Percentiles rank a stretch among this genome's conserved stretches.
phyloP scores from a whole-genome alignment of 805 yeast genomes.

The Nakazawaea holstii region DNA sequence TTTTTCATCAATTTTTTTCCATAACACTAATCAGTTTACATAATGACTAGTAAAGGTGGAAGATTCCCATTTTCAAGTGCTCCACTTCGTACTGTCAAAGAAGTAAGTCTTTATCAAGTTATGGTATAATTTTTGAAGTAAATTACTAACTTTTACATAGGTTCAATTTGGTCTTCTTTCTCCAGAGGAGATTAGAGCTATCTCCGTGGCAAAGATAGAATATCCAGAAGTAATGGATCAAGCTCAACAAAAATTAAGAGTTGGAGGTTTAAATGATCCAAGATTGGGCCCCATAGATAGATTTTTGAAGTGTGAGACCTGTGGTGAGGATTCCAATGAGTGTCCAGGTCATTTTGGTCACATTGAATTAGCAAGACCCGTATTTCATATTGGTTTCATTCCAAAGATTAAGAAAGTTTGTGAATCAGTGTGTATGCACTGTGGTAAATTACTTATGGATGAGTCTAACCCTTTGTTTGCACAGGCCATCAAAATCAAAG shows the following conservation, averaged over 20 bases:
- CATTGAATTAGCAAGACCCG: constrained; percentile 97
- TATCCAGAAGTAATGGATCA: constrained; percentile 99
- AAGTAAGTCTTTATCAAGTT: constrained; percentile 46
- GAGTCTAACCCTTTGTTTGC: constrained; percentile 80
- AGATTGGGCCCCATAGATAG: constrained; percentile 96
- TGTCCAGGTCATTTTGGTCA: constrained; percentile 99
- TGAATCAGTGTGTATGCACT: constrained; percentile 97
- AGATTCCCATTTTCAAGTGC: constrained; percentile 94
- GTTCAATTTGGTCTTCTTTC: constrained; percentile 96
- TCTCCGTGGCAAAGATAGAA: constrained; percentile 95
- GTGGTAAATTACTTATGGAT: constrained; percentile 90
- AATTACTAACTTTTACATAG: constrained; percentile 26
- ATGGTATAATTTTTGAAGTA: not conserved
- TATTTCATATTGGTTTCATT: constrained; percentile 93
- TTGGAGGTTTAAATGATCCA: constrained; percentile 96
- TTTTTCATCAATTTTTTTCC: not conserved
- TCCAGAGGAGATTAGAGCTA: constrained; percentile 96
- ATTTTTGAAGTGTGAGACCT: constrained; percentile 96
- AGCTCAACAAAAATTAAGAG: constrained; percentile 88
- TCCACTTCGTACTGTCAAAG: constrained; percentile 94
- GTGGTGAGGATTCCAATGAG: constrained; percentile 99
- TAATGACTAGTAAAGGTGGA: constrained; percentile 11
- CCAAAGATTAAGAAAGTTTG: constrained; percentile 91
- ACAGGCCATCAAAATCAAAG: constrained; percentile 81
- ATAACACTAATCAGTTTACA: not conserved